phyloP scores from a whole-genome alignment of 2,329 filamentous ascomycete species.

The Fusarium piperis region DNA sequence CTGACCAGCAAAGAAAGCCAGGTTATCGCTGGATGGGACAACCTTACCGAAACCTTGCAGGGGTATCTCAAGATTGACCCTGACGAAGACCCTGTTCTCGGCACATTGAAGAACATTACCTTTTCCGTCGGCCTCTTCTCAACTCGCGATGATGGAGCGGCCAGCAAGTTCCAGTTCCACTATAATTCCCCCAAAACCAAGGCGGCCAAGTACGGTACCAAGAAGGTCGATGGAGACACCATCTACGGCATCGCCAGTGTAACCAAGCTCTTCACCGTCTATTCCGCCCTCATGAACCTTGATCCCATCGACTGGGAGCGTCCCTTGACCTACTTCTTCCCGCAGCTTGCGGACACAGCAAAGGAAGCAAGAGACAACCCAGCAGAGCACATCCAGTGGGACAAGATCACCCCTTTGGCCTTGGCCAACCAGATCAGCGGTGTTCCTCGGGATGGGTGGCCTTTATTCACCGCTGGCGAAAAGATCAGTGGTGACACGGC shows the following conservation, averaged over 20 bases:
- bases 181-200: slow-evolving; percentile 5
- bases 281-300: slow-evolving; percentile 44
- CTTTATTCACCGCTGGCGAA: background rate
- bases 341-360: background rate
- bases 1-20: slow-evolving; percentile 10
- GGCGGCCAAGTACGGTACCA: slow-evolving; percentile 10
- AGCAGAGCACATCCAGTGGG: slow-evolving; percentile 40
- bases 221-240: slow-evolving; percentile 50
- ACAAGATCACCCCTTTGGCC: slow-evolving; percentile 49
- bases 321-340: slow-evolving; percentile 23
- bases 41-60: background rate
- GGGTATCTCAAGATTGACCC: background rate
- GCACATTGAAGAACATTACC: slow-evolving; percentile 11
- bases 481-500: background rate
- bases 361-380: background rate
- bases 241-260: slow-evolving; percentile 55
- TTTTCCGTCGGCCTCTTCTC: slow-evolving; percentile 29
- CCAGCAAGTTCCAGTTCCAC: slow-evolving; percentile 16
- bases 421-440: slow-evolving; percentile 45
- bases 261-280: slow-evolving; percentile 54
- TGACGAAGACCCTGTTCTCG: background rate
- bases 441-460: slow-evolving; percentile 15
- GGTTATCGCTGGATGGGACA: slow-evolving; percentile 1
- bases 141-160: slow-evolving; percentile 8
- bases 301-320: slow-evolving; percentile 17